Percentiles rank a stretch among this genome's conserved stretches.
Conservation (phyloP, 169 alveolate genomes). For the Eimeria acervulina region DNA sequence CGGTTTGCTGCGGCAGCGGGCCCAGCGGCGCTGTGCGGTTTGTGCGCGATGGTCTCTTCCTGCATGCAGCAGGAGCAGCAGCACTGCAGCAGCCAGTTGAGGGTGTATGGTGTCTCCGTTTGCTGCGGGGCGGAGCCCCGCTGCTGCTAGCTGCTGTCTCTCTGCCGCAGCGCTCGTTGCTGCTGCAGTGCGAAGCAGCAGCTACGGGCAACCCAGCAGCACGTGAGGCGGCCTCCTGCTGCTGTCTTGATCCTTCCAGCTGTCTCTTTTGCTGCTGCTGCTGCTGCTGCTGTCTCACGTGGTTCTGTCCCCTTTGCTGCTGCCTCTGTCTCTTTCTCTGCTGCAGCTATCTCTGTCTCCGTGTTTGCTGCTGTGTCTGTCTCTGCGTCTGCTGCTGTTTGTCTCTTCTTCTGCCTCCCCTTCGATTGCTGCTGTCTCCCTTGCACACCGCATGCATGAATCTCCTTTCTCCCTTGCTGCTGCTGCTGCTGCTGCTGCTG, state of each 20-base stretch:
- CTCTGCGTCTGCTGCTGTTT: background rate
- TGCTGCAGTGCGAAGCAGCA: slow-evolving; percentile 33
- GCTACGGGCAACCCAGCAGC: background rate
- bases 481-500: slow-evolving; percentile 47
- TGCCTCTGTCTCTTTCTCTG: background rate
- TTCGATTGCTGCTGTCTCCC: background rate
- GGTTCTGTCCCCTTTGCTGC: background rate
- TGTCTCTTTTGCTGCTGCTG: background rate
- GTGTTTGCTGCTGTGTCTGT: slow-evolving; percentile 1
- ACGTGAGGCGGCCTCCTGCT: slow-evolving; percentile 14
- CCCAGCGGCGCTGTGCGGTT: slow-evolving; percentile 69
- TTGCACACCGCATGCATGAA: no score
- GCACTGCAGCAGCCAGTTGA: slow-evolving; percentile 68
- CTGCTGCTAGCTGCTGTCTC: slow-evolving; percentile 66
- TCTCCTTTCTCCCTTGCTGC: background rate
- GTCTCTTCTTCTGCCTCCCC: background rate
- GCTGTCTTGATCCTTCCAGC: slow-evolving; percentile 52
- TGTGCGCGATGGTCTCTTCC: slow-evolving; percentile 52
- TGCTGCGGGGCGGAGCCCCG: background rate
- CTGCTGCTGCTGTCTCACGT: background rate
- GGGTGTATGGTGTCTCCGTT: slow-evolving; percentile 58
- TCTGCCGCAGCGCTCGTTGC: background rate
- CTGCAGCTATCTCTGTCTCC: background rate
- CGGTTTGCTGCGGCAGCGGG: slow-evolving; percentile 77
- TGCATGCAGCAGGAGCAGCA: slow-evolving; percentile 69